These are phyloP conservation scores for Diddensiella santjacobensis DNA, from an alignment of 805 yeast genomes.

Conservation along the genomic window DNA sequence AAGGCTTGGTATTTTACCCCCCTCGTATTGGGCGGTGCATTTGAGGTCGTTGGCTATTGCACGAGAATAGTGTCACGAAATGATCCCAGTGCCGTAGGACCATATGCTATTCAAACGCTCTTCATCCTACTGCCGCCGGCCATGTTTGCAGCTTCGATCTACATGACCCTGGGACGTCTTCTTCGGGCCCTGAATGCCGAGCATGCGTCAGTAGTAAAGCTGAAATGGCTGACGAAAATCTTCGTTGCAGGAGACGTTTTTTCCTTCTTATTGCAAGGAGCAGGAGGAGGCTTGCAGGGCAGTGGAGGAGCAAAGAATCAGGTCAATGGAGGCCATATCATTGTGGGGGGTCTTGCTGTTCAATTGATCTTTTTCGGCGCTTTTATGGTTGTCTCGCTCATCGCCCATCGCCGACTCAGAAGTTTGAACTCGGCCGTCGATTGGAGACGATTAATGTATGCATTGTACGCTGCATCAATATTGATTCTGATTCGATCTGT, in stretches of 20 bases:
- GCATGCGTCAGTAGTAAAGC: slow-evolving; percentile 47
- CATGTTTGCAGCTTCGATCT: slow-evolving; percentile 78
- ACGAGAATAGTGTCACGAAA: slow-evolving; percentile 51
- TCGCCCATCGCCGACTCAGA: slow-evolving; percentile 16
- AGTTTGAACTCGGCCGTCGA: neutral
- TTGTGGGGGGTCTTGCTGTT: slow-evolving; percentile 73
- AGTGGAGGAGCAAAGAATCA: slow-evolving; percentile 35
- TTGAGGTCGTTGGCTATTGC: slow-evolving; percentile 67
- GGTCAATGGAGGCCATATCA: slow-evolving; percentile 52
- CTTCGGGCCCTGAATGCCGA: slow-evolving; percentile 47
- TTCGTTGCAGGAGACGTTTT: slow-evolving; percentile 65
- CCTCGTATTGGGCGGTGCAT: slow-evolving; percentile 46
- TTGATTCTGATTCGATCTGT: slow-evolving; percentile 63
- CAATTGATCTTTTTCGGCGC: slow-evolving; percentile 68
- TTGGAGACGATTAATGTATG: slow-evolving; percentile 13
- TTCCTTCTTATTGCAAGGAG: slow-evolving; percentile 63
- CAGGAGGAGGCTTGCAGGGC: slow-evolving; percentile 66
- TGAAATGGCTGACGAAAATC: slow-evolving; percentile 56
- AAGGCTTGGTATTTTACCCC: slow-evolving; percentile 58
- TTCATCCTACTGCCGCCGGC: slow-evolving; percentile 76
- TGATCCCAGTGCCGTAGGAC: slow-evolving; percentile 32
- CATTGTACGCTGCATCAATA: slow-evolving; percentile 39
- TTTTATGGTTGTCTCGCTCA: slow-evolving; percentile 48
- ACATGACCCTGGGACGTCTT: slow-evolving; percentile 64
- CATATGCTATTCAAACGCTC: slow-evolving; percentile 60